phyloP scores from a whole-genome alignment of 106 monocot genomes.

The Apostasia shenzhenica region DNA sequence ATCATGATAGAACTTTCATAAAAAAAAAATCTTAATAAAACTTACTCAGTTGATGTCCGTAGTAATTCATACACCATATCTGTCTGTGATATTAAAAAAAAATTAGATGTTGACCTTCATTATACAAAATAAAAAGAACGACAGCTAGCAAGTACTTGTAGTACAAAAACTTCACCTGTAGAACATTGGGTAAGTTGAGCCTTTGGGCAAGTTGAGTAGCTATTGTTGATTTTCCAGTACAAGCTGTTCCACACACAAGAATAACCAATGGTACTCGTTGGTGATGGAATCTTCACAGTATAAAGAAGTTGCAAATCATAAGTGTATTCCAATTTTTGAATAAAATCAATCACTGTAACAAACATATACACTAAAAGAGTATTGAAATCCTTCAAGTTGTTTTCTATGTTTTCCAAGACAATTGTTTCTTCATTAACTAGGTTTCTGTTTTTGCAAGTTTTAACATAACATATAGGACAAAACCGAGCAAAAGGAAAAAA shows the following conservation, averaged over 20 bases:
- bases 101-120: neutral
- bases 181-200: constrained; percentile 93
- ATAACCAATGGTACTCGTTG: constrained; percentile 96
- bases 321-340: too few relatives aligned
- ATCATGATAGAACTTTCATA: neutral
- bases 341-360: too few relatives aligned
- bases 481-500: too few relatives aligned
- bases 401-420: too few relatives aligned
- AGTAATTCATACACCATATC: constrained; percentile 99
- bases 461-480: too few relatives aligned
- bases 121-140: neutral
- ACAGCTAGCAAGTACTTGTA: neutral
- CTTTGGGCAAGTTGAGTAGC: constrained; percentile 97
- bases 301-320: neutral
- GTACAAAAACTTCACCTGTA: constrained; percentile 58
- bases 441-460: too few relatives aligned
- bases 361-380: too few relatives aligned
- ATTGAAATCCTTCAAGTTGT: too few relatives aligned
- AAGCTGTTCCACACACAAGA: constrained; percentile 99
- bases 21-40: neutral
- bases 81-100: constrained; percentile 44
- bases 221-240: constrained; percentile 96
- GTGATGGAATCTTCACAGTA: constrained; percentile 77
- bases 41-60: constrained; percentile 99
- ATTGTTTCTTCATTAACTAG: too few relatives aligned